A percentile compares a stretch with the other conserved stretches of the same genome.
Evolutionary conservation across 345 rosid species (phyloP).

Genomic region (Citropsis articulata): DNA sequence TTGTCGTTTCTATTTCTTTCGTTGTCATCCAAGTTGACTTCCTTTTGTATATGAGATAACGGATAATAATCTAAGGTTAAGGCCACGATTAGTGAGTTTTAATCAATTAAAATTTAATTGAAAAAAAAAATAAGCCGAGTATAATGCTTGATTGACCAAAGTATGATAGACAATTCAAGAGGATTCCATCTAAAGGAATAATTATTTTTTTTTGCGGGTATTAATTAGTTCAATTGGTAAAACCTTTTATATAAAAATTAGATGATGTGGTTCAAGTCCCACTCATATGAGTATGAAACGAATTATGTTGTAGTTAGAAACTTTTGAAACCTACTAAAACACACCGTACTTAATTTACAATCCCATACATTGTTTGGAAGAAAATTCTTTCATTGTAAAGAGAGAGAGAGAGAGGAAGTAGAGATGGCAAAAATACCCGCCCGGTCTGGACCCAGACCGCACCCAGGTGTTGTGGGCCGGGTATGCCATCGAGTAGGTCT

Average conservation of each 20-base stretch:
- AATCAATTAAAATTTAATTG: neutral
- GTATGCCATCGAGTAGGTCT: too few relatives aligned
- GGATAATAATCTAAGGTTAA: constrained; percentile 1
- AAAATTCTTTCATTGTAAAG: neutral
- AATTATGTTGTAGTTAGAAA: too few relatives aligned
- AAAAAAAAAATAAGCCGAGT: neutral
- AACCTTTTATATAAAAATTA: too few relatives aligned
- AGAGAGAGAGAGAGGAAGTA: neutral
- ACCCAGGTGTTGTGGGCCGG: too few relatives aligned
- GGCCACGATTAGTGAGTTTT: neutral
- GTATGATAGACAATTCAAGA: neutral
- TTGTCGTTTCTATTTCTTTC: neutral
- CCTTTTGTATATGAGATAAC: neutral
- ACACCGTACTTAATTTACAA: too few relatives aligned
- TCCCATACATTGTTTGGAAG: neutral
- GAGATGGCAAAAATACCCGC: too few relatives aligned
- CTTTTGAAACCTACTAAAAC: too few relatives aligned
- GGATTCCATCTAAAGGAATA: neutral
- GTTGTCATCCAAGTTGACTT: constrained; percentile 8
- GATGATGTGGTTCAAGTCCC: too few relatives aligned
- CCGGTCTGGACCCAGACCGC: too few relatives aligned
- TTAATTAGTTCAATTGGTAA: too few relatives aligned
- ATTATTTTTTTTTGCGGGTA: too few relatives aligned
- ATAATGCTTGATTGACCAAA: neutral
- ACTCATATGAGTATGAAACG: too few relatives aligned